These are phyloP conservation scores for Prinsepia uniflora DNA, from an alignment of 306 rosid genomes.

Conservation along the genomic window DNA sequence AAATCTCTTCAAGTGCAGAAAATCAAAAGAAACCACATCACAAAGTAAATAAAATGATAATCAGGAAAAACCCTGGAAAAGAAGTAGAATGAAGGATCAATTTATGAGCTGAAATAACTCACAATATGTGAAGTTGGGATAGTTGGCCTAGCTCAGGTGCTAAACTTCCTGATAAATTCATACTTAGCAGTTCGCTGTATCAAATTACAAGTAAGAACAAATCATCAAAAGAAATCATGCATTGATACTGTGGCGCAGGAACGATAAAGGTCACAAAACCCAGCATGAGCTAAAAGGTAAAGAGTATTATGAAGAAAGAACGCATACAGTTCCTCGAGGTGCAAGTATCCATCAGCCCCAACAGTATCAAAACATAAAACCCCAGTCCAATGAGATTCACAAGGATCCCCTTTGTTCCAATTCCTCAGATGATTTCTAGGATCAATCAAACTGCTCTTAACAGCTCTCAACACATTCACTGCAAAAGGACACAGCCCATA, in stretches of 20 bases:
- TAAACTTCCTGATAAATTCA: conserved; percentile 66
- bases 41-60: conserved; percentile 23
- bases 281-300: neutral
- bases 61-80: neutral
- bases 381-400: conserved; percentile 66
- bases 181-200: conserved; percentile 58
- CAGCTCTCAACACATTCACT: conserved; percentile 58
- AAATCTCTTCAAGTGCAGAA: conserved; percentile 45
- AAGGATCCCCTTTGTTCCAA: conserved; percentile 75
- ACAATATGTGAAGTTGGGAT: conserved; percentile 58
- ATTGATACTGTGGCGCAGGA: neutral
- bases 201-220: conserved; percentile 23
- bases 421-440: conserved; percentile 34
- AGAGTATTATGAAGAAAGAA: conserved; percentile 2
- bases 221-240: neutral
- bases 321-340: conserved; percentile 59
- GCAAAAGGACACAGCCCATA: conserved; percentile 30
- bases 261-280: too few relatives aligned
- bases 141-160: conserved; percentile 68
- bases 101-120: conserved; percentile 33
- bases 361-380: conserved; percentile 39
- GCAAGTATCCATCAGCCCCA: conserved; percentile 51
- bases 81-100: conserved; percentile 11
- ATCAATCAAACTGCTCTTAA: conserved; percentile 64
- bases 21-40: conserved; percentile 31